These are phyloP conservation scores for Exophiala lecanii-corni DNA, from an alignment of 2,329 filamentous ascomycete species.

Conservation along the genomic window DNA sequence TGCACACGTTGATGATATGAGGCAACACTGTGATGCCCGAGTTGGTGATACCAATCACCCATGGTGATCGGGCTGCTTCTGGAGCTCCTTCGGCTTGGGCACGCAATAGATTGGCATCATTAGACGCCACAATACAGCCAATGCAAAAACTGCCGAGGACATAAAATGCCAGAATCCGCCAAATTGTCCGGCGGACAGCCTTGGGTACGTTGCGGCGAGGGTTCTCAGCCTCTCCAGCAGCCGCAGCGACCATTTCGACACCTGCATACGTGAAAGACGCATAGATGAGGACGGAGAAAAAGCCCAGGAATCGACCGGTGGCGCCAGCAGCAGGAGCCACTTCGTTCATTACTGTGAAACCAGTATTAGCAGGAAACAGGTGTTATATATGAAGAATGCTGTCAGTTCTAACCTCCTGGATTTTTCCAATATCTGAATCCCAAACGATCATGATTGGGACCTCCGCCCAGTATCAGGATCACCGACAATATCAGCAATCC, in stretches of 20 bases:
- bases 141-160: constrained; percentile 29
- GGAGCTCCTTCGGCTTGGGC: no score
- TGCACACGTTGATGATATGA: constrained; percentile 37
- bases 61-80: constrained; percentile 42
- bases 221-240: constrained; percentile 53
- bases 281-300: constrained; percentile 45
- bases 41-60: constrained; percentile 45
- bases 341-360: constrained; percentile 49
- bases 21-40: constrained; percentile 34
- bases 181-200: constrained; percentile 52
- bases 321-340: constrained; percentile 24
- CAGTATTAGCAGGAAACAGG: no score
- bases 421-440: constrained; percentile 64
- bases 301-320: constrained; percentile 50
- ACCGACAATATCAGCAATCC: constrained; percentile 62
- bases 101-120: constrained; percentile 50
- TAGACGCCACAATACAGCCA: constrained; percentile 56
- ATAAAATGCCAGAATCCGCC: constrained; percentile 55
- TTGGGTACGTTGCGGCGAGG: constrained; percentile 52
- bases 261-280: constrained; percentile 36
- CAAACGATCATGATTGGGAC: constrained; percentile 55
- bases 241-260: constrained; percentile 50
- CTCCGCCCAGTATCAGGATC: constrained; percentile 61
- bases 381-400: no score
- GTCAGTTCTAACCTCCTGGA: constrained; percentile 54